Conservation (phyloP, 352 stramenopile species). For the Globisporangium perplexum region DNA sequence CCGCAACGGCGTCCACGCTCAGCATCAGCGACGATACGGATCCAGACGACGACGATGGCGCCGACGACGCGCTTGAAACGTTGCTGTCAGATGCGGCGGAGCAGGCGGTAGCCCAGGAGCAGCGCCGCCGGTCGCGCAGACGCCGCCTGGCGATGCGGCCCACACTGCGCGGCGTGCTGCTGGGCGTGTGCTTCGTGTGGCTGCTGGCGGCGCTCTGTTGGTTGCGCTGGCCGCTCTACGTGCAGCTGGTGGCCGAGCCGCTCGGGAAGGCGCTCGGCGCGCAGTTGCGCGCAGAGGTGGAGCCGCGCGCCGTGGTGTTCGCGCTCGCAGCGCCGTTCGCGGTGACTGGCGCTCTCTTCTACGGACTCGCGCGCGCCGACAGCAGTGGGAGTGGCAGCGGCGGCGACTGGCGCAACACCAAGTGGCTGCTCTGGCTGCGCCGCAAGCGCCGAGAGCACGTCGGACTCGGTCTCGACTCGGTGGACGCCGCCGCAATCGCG, state of each 20-base stretch:
- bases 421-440: constrained; percentile 21
- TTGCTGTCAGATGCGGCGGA: constrained; percentile 11
- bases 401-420: background rate
- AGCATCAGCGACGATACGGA: constrained; percentile 3
- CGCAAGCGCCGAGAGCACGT: constrained; percentile 17
- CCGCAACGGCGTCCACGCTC: constrained; percentile 3
- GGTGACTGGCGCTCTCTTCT: constrained; percentile 30
- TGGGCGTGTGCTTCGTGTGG: constrained; percentile 18
- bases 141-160: background rate
- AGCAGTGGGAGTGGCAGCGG: background rate
- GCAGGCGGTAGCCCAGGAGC: constrained; percentile 7
- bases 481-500: constrained; percentile 34
- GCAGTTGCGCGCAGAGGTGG: constrained; percentile 30
- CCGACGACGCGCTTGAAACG: constrained; percentile 11
- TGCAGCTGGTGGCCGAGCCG: constrained; percentile 19
- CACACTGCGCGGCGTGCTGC: constrained; percentile 1
- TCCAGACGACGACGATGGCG: constrained; percentile 2
- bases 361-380: constrained; percentile 19
- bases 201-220: constrained; percentile 33
- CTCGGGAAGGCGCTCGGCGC: constrained; percentile 23
- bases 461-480: constrained; percentile 29
- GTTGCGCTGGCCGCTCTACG: constrained; percentile 47
- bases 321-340: constrained; percentile 37
- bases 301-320: constrained; percentile 32
- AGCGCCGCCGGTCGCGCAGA: background rate